phyloP scores from a whole-genome alignment of 768 basidiomycete species.

The Termitomyces sp. region DNA sequence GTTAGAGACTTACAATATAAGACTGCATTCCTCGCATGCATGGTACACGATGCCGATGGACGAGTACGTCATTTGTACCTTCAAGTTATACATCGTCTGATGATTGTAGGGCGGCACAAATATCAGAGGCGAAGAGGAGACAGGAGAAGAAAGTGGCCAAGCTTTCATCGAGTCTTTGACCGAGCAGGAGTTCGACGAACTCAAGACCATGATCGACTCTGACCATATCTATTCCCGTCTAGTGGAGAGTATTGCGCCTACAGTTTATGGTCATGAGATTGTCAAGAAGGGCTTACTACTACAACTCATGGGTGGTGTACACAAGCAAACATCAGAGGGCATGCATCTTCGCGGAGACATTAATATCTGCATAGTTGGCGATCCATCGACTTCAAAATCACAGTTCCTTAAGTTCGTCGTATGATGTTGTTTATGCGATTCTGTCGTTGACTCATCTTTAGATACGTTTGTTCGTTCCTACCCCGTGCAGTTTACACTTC shows the following conservation, averaged over 20 bases:
- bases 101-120: slow-evolving; percentile 68
- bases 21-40: slow-evolving; percentile 96
- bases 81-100: slow-evolving; percentile 3
- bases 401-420: slow-evolving; percentile 90
- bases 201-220: slow-evolving; percentile 89
- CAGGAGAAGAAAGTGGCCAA: slow-evolving; percentile 70
- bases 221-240: slow-evolving; percentile 93
- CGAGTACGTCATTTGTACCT: slow-evolving; percentile 48
- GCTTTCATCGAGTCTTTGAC: slow-evolving; percentile 88
- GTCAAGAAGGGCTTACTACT: slow-evolving; percentile 96
- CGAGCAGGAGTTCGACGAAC: slow-evolving; percentile 91
- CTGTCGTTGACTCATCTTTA: slow-evolving; percentile 21
- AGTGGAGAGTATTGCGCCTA: slow-evolving; percentile 93
- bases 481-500: slow-evolving; percentile 98
- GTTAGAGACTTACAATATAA: slow-evolving; percentile 97
- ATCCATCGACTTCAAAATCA: slow-evolving; percentile 96
- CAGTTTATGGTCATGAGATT: slow-evolving; percentile 97
- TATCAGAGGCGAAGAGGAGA: slow-evolving; percentile 84
- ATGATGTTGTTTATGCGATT: neutral
- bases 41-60: slow-evolving; percentile 90
- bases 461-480: slow-evolving; percentile 96
- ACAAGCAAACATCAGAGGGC: slow-evolving; percentile 93
- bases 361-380: slow-evolving; percentile 97
- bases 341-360: slow-evolving; percentile 99
- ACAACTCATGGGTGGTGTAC: slow-evolving; percentile 98